phyloP scores from a whole-genome alignment of 768 basidiomycete genomes.

The Cystofilobasidium ferigula region DNA sequence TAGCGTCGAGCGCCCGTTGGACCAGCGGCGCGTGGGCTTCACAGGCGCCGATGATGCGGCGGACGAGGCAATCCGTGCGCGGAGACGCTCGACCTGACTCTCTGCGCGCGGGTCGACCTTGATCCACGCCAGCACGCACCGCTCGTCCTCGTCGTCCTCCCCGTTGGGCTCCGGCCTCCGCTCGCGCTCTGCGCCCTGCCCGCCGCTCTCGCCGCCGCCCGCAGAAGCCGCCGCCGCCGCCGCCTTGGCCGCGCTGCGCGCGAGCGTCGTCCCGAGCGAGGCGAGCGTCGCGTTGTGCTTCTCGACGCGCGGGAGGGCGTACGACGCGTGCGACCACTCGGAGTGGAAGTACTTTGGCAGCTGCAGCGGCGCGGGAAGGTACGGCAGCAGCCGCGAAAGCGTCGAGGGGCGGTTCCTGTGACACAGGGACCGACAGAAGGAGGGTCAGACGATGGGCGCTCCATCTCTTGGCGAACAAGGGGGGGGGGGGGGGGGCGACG shows the following conservation, averaged over 20 bases:
- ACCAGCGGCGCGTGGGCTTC: no score
- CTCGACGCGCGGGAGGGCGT: slow-evolving; percentile 69
- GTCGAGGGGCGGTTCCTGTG: slow-evolving; percentile 71
- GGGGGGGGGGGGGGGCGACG: slow-evolving; percentile 11
- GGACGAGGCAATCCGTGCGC: no score
- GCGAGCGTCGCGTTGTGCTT: slow-evolving; percentile 48
- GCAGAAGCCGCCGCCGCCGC: slow-evolving; percentile 30
- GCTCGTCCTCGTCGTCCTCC: slow-evolving; percentile 49
- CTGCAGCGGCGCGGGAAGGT: slow-evolving; percentile 44
- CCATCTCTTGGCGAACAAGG: no score
- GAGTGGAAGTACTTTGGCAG: slow-evolving; percentile 84
- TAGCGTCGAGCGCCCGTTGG: no score
- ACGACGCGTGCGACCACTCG: slow-evolving; percentile 94
- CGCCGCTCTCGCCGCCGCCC: slow-evolving; percentile 44
- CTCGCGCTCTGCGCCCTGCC: slow-evolving; percentile 49
- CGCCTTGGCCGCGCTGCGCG: slow-evolving; percentile 18
- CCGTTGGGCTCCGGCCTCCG: slow-evolving; percentile 4
- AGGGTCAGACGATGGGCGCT: neutral
- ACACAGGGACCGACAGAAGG: neutral
- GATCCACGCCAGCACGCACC: slow-evolving; percentile 74
- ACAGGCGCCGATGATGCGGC: no score
- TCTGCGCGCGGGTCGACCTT: slow-evolving; percentile 27
- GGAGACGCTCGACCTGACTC: neutral
- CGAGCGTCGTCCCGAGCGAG: slow-evolving; percentile 14
- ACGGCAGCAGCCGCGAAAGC: slow-evolving; percentile 66